Conservation (phyloP, 495 filamentous ascomycete species). For the Hypomontagnella submonticulosa region DNA sequence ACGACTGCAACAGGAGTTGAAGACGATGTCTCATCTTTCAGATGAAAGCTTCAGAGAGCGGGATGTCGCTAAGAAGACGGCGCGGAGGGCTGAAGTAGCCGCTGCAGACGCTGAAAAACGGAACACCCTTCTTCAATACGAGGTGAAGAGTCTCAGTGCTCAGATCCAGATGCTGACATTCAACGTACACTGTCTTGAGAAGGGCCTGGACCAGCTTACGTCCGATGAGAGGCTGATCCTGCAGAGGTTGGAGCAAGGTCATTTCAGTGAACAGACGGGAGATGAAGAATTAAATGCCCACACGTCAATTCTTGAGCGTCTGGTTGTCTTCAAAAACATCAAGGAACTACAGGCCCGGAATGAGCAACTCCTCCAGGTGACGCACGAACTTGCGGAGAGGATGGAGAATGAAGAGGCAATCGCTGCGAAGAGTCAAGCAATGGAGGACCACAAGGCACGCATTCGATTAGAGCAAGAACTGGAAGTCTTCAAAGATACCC, state of each 20-base stretch:
- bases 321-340: slow-evolving; percentile 85
- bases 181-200: slow-evolving; percentile 80
- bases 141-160: slow-evolving; percentile 89
- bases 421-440: slow-evolving; percentile 72
- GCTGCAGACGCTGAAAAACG: slow-evolving; percentile 77
- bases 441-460: slow-evolving; percentile 77
- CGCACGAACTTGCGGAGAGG: slow-evolving; percentile 82
- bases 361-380: slow-evolving; percentile 78
- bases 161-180: slow-evolving; percentile 90
- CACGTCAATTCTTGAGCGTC: slow-evolving; percentile 83
- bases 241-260: slow-evolving; percentile 75
- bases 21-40: slow-evolving; percentile 78
- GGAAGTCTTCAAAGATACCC: slow-evolving; percentile 70
- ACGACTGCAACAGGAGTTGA: slow-evolving; percentile 75
- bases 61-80: slow-evolving; percentile 66
- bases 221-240: slow-evolving; percentile 72
- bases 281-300: slow-evolving; percentile 82
- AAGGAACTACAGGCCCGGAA: slow-evolving; percentile 91
- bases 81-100: slow-evolving; percentile 77
- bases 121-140: slow-evolving; percentile 79
- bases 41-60: slow-evolving; percentile 70
- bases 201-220: slow-evolving; percentile 78
- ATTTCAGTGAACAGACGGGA: slow-evolving; percentile 68
- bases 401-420: slow-evolving; percentile 92
- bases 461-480: slow-evolving; percentile 75